Conservation (phyloP, 192 early-diverging fungal species). For the Podila clonocystis region DNA sequence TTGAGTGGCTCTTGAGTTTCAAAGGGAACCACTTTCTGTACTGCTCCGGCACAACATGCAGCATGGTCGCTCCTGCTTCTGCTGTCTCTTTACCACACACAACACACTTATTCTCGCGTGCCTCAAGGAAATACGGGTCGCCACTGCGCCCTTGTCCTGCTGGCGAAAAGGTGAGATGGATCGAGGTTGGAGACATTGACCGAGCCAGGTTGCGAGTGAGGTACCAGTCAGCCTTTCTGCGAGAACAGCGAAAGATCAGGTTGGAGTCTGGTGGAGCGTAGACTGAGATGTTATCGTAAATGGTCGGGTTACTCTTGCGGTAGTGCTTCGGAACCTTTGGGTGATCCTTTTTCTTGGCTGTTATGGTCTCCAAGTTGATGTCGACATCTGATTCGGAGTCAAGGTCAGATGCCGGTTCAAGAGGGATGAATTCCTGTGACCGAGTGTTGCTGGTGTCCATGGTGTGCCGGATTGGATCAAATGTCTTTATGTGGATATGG, state of each 20-base stretch:
- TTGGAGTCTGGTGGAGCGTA: conserved; percentile 47
- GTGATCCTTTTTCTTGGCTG: not conserved
- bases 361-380: conserved; percentile 16
- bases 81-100: conserved; percentile 22
- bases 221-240: conserved; percentile 42
- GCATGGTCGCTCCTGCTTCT: conserved; percentile 42
- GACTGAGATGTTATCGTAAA: conserved; percentile 50
- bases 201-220: conserved; percentile 36
- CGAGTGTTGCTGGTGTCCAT: not conserved
- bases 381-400: conserved; percentile 40
- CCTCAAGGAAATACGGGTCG: conserved; percentile 37
- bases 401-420: conserved; percentile 6
- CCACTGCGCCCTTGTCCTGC: conserved; percentile 35
- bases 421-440: conserved; percentile 16
- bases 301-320: conserved; percentile 28
- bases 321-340: conserved; percentile 41
- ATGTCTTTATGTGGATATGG: too few species aligned
- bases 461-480: not conserved
- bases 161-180: conserved; percentile 44
- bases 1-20: conserved; percentile 41
- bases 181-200: conserved; percentile 16
- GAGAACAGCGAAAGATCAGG: conserved; percentile 48
- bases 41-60: conserved; percentile 46
- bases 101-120: conserved; percentile 48
- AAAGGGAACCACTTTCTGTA: conserved; percentile 46